A percentile compares a stretch with the other conserved stretches of the same genome.
Conservation (phyloP, 1,139 yeast genomes). For the Kodamaea plutei region DNA sequence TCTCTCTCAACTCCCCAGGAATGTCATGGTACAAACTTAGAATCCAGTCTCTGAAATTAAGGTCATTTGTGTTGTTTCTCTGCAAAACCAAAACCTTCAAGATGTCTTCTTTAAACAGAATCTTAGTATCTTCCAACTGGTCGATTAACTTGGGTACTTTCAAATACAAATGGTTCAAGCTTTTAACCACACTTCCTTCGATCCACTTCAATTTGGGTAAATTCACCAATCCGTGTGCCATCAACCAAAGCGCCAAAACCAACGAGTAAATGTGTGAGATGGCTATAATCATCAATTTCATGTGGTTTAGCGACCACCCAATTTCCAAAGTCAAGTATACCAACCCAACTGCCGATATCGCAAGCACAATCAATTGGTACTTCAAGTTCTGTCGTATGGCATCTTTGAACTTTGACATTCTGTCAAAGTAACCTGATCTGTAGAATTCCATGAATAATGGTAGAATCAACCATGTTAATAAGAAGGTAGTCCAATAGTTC, state of each 20-base stretch:
- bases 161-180: conserved; percentile 44
- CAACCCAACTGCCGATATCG: conserved; percentile 50
- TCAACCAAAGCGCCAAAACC: conserved; percentile 72
- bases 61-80: conserved; percentile 31
- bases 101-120: conserved; percentile 61
- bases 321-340: conserved; percentile 59
- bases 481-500: conserved; percentile 77
- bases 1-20: conserved; percentile 34
- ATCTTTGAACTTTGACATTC: conserved; percentile 44
- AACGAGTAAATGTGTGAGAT: conserved; percentile 77
- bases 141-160: conserved; percentile 60
- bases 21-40: conserved; percentile 27
- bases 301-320: conserved; percentile 53
- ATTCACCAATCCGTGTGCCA: conserved; percentile 76
- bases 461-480: conserved; percentile 67
- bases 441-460: conserved; percentile 73
- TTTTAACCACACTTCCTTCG: conserved; percentile 37
- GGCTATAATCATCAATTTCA: conserved; percentile 70
- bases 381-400: conserved; percentile 55
- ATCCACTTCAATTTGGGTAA: conserved; percentile 61
- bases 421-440: conserved; percentile 62
- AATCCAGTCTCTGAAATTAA: conserved; percentile 41
- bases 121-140: conserved; percentile 59
- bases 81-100: conserved; percentile 53
- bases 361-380: conserved; percentile 58